Evolutionary conservation across 2,329 filamentous ascomycete genomes (phyloP), one percentile per base, ranked within the genome.

Genomic region (Pseudogymnoascus verrucosus): DNA sequence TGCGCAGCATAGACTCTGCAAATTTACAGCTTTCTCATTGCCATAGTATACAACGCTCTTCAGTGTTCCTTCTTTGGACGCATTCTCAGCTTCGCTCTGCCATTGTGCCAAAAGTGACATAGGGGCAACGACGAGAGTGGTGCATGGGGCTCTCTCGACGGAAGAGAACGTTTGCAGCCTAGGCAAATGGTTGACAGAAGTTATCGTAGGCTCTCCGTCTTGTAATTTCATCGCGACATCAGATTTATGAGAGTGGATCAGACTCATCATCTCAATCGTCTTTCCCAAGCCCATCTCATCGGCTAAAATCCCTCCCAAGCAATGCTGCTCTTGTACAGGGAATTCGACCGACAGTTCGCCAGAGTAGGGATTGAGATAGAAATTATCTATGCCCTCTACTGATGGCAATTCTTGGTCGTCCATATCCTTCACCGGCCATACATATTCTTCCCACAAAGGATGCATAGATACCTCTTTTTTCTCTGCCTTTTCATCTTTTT

Each of bases 261-360:
- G 79, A 76, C 91, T 95, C 66, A 99, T 84, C 92, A 99, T 98
- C 73, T 99, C 93, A 62, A 99, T 98, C 0, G 95, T 99, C 78
- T 99, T 99, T 36, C 95, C 95, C 1, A 99, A 80, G 57, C 95
- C 95, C 95, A 99, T 99, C 76, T 98, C 90, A 71, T 99, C 95
- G 7, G 95, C 95, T 44, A 99, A 79, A 64, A 99, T 90, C 5
- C 95, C 95, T 51, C 95, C 95, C 0, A 96, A 80, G 69, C 95
- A 99, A 73, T 96, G 91, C 72, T 98, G 95, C 71, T 98, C 91
- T 73, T 99, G 95, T 2, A 87, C 84, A 0, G 95, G 95, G 68
- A 99, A 99, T 5, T 96, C 87, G 0, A 98, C 79, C 1, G 92
- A 96, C 62, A 99, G 78, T 69, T 98, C 93, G 7, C 95, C 95